phyloP scores from a whole-genome alignment of 2,329 filamentous ascomycete genomes.

The Nemania diffusa region DNA sequence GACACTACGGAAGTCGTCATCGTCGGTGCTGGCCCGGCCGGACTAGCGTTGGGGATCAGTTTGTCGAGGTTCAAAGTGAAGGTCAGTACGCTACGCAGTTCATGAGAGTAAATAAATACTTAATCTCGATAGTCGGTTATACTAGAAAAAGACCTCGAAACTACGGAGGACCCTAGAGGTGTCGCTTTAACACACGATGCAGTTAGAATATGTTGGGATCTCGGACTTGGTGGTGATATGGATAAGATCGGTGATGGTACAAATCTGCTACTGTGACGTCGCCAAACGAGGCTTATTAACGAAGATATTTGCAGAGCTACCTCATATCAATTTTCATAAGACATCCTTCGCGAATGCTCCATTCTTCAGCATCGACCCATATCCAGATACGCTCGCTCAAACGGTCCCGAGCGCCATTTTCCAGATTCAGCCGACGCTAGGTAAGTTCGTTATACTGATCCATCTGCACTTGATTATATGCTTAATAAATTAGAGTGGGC shows the following conservation, averaged over 20 bases:
- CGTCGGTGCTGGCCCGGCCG: slow-evolving; percentile 43
- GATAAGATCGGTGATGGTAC: slow-evolving; percentile 42
- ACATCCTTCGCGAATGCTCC: slow-evolving; percentile 37
- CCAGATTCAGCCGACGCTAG: slow-evolving; percentile 42
- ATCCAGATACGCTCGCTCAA: slow-evolving; percentile 35
- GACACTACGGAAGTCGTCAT: slow-evolving; percentile 44
- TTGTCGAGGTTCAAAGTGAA: slow-evolving; percentile 41
- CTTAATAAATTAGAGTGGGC: slow-evolving; percentile 34
- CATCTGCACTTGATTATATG: neutral
- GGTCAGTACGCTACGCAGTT: slow-evolving; percentile 26
- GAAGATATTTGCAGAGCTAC: slow-evolving; percentile 18
- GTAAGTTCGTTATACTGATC: slow-evolving; percentile 23
- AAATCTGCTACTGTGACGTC: neutral
- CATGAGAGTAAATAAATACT: neutral
- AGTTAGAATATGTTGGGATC: slow-evolving; percentile 42
- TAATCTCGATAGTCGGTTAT: slow-evolving; percentile 37
- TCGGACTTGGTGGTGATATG: slow-evolving; percentile 40
- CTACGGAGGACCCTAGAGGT: slow-evolving; percentile 42
- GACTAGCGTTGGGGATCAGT: slow-evolving; percentile 39
- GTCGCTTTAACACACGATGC: slow-evolving; percentile 42
- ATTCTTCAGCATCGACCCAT: slow-evolving; percentile 31
- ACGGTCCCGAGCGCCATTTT: slow-evolving; percentile 39
- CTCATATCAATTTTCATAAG: slow-evolving; percentile 38
- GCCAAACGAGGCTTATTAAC: slow-evolving; percentile 1
- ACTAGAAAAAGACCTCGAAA: slow-evolving; percentile 42